Base-by-base conservation (phyloP, 805 yeast species). In the Yarrowia sp. region DNA sequence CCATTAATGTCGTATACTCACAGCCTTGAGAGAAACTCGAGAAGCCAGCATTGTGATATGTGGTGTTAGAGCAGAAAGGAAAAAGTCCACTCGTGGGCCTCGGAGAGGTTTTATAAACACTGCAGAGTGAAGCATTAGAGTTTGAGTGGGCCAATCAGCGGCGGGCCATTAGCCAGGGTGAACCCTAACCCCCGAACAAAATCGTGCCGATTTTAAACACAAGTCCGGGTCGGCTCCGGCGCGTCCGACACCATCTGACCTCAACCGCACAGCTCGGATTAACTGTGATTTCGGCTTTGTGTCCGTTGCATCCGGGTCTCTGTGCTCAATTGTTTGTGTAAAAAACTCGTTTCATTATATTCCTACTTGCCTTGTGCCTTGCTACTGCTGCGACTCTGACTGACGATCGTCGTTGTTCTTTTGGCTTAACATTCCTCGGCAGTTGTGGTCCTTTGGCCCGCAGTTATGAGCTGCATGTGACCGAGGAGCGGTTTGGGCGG, bases 1-100 rank as follows among this genome's bases (percentile, higher is more conserved):
- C n/a, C n/a, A n/a, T n/a, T n/a, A n/a, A n/a, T n/a, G 8, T 41
- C 44, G 11, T 2, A 39, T 63, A 41, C 47, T 51, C 31, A 39
- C 65, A 42, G 67, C 67, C 43, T 51, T 60, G 42, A 60, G 22
- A n/a, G 66, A 38, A 36, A 41, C 50, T 43, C 63, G 66, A 44
- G 65, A 55, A 48, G 64, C 65, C 44, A 50, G 48, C 63, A 51
- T 50, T 39, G 42, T 45, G 44, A 36, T 45, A 36, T 45, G 58
- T 45, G 58, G 44, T 45, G 61, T 55, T 55, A 15, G 61, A 55
- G 61, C 61, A 28, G 61, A 55, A 53, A 55, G 47, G 61, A 55
- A 31, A 55, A 55, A 41, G 38, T 15, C 13, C 38, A 38, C 15
- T 55, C 45, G 61, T 39, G 61, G 61, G 61, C 61, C 61, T 31